A percentile compares a stretch with the other conserved stretches of the same genome.
Evolutionary conservation across 1,139 yeast species (phyloP).

Genomic region (Kluyveromyces marxianus): DNA sequence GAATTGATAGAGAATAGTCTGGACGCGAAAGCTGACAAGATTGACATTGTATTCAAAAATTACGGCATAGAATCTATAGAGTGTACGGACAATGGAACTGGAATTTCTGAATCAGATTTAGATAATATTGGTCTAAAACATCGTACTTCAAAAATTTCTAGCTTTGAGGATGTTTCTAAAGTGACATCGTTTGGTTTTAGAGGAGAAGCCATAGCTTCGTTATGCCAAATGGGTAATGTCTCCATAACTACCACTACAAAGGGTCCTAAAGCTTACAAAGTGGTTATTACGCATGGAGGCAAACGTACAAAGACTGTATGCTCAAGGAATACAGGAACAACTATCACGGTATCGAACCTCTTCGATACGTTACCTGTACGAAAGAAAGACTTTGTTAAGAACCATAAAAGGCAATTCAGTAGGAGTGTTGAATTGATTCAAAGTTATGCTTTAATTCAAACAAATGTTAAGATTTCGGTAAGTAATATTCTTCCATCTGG

Average conservation of each 20-base stretch:
- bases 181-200: conserved; percentile 67
- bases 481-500: conserved; percentile 37
- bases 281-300: conserved; percentile 53
- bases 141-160: conserved; percentile 67
- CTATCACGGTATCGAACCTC: conserved; percentile 42
- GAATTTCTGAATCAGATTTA: conserved; percentile 56
- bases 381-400: conserved; percentile 60
- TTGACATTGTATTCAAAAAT: conserved; percentile 60
- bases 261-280: conserved; percentile 50
- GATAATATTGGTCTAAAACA: conserved; percentile 59
- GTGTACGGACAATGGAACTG: conserved; percentile 71
- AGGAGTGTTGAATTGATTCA: conserved; percentile 58
- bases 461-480: conserved; percentile 51
- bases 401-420: conserved; percentile 62
- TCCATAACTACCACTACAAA: conserved; percentile 49
- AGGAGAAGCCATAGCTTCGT: conserved; percentile 77
- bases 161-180: conserved; percentile 48
- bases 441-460: conserved; percentile 57
- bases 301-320: conserved; percentile 35
- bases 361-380: conserved; percentile 70
- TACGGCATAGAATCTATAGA: conserved; percentile 72
- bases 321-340: conserved; percentile 57
- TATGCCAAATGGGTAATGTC: conserved; percentile 54
- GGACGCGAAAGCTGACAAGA: conserved; percentile 63
- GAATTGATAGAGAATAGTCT: conserved; percentile 82